phyloP scores from a whole-genome alignment of 441 rosid genomes.

The Metrosideros polymorpha region DNA sequence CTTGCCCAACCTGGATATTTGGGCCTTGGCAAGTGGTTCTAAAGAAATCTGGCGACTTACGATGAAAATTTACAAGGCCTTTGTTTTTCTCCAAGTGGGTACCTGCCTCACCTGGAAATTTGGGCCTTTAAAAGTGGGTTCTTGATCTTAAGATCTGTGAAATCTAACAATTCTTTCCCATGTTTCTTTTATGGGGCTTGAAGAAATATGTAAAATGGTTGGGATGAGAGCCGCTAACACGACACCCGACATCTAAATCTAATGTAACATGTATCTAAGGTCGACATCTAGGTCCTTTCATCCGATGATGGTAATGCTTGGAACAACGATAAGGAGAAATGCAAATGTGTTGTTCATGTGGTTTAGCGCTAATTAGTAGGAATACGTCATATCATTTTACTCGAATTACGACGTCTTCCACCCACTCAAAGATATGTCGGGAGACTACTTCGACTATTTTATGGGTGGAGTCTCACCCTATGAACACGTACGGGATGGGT shows the following conservation, averaged over 20 bases:
- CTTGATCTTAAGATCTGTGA: not conserved
- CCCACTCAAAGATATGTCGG: no score
- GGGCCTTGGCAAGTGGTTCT: not conserved
- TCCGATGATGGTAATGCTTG: not conserved
- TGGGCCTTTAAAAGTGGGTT: not conserved
- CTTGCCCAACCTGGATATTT: not conserved
- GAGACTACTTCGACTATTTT: no score
- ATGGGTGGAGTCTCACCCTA: no score
- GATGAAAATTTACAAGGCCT: not conserved
- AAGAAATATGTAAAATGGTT: not conserved
- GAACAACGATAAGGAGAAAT: no score
- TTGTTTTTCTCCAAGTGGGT: not conserved
- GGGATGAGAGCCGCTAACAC: not conserved
- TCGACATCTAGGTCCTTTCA: not conserved
- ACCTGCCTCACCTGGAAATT: not conserved
- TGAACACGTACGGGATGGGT: no score
- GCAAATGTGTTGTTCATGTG: no score
- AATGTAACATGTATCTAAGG: not conserved
- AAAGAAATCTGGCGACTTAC: not conserved
- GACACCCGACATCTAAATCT: not conserved
- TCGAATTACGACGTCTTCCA: no score
- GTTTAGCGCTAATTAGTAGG: no score
- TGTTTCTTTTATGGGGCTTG: not conserved
- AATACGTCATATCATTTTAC: no score
- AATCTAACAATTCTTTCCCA: not conserved